Percentiles rank a stretch among this genome's conserved stretches.
These are phyloP conservation scores for Coleophoma crateriformis DNA, from an alignment of 2,329 filamentous ascomycete genomes.

Conservation along the genomic window DNA sequence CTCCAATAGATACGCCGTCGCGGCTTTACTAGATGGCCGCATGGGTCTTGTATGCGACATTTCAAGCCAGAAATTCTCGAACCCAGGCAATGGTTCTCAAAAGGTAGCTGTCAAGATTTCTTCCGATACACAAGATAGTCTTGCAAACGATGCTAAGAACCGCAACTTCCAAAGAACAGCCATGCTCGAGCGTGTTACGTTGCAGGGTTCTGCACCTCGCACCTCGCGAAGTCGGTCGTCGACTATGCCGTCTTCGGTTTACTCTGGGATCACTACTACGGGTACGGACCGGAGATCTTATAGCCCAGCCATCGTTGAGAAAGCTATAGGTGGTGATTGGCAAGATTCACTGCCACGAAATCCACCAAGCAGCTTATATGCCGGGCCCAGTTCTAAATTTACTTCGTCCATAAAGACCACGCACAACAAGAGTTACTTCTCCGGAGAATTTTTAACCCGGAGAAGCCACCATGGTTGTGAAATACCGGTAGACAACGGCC, in stretches of 20 bases:
- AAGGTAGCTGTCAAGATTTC: neutral
- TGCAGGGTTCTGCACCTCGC: slow-evolving; percentile 16
- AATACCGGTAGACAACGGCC: slow-evolving; percentile 26
- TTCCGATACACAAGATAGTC: neutral
- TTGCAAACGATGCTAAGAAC: neutral
- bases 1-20: slow-evolving; percentile 46
- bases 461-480: neutral
- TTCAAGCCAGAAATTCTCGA: slow-evolving; percentile 12
- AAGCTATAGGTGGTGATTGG: no score
- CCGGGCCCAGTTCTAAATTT: no score
- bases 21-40: slow-evolving; percentile 53
- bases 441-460: neutral
- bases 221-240: slow-evolving; percentile 2
- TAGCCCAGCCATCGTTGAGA: neutral
- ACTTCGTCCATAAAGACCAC: slow-evolving; percentile 5
- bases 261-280: slow-evolving; percentile 17
- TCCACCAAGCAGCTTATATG: no score
- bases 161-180: slow-evolving; percentile 5
- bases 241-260: slow-evolving; percentile 13
- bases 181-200: slow-evolving; percentile 16
- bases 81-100: neutral
- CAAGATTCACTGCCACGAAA: no score
- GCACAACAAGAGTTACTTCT: neutral
- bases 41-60: slow-evolving; percentile 57
- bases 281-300: neutral